A percentile compares a stretch with the other conserved stretches of the same genome.
phyloP scores from a whole-genome alignment of 2,329 filamentous ascomycete genomes.

The Drechslerella coelobrocha region DNA sequence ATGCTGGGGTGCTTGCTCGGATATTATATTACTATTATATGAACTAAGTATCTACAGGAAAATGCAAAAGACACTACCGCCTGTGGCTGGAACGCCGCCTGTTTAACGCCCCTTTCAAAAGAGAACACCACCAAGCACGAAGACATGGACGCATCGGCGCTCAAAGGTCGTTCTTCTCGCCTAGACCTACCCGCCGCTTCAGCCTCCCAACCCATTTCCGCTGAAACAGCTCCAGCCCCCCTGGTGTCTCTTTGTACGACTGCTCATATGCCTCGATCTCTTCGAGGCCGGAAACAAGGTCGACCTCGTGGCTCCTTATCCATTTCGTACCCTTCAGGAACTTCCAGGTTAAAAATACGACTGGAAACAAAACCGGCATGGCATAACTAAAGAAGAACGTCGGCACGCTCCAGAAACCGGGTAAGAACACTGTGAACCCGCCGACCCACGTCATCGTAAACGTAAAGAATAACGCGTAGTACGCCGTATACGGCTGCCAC shows the following conservation, averaged over 20 bases:
- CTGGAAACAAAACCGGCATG: slow-evolving; percentile 74
- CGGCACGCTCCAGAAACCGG: slow-evolving; percentile 70
- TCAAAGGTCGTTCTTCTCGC: neutral
- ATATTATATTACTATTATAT: no score
- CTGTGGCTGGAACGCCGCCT: no score
- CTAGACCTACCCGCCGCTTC: slow-evolving; percentile 11
- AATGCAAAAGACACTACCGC: no score
- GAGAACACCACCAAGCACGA: no score
- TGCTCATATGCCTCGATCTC: slow-evolving; percentile 73
- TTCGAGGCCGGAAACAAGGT: slow-evolving; percentile 68
- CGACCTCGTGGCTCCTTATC: slow-evolving; percentile 66
- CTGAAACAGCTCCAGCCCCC: slow-evolving; percentile 14
- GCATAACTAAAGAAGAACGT: slow-evolving; percentile 76
- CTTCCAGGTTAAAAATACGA: slow-evolving; percentile 76
- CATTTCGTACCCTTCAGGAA: slow-evolving; percentile 69
- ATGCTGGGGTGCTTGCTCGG: no score
- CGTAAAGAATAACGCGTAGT: slow-evolving; percentile 69
- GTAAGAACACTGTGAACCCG: slow-evolving; percentile 78
- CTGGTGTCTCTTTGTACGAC: slow-evolving; percentile 62
- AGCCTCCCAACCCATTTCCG: slow-evolving; percentile 63
- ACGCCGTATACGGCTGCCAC: slow-evolving; percentile 75
- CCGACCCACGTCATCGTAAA: slow-evolving; percentile 76
- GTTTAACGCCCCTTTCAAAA: no score
- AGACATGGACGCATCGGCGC: no score
- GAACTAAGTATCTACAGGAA: no score